Evolutionary conservation across 2,329 filamentous ascomycete species (phyloP).

Genomic region (Fusarium multiceps): DNA sequence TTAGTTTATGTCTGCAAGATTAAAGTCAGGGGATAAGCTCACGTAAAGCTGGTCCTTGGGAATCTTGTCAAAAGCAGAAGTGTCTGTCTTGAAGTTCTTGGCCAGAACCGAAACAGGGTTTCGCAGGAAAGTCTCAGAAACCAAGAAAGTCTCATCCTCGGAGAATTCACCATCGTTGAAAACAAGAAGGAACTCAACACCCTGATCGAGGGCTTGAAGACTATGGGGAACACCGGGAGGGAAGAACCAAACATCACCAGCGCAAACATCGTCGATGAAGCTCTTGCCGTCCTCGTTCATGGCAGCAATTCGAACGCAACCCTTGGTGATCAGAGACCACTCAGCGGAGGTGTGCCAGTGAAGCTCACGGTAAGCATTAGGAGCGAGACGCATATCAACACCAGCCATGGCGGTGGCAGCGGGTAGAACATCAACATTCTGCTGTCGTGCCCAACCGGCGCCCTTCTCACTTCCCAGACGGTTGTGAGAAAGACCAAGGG

Average conservation of each 20-base stretch:
- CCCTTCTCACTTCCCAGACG: slow-evolving; percentile 14
- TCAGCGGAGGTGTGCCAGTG: slow-evolving; percentile 18
- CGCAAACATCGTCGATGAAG: slow-evolving; percentile 14
- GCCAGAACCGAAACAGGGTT: slow-evolving; percentile 20
- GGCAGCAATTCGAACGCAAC: slow-evolving; percentile 11
- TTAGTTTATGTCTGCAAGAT: too few relatives aligned
- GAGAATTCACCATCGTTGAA: slow-evolving; percentile 17
- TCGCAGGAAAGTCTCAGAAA: slow-evolving; percentile 12
- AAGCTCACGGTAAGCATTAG: slow-evolving; percentile 7
- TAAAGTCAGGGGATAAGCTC: neutral
- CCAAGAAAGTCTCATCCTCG: slow-evolving; percentile 21
- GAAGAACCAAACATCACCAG: slow-evolving; percentile 20
- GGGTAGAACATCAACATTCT: slow-evolving; percentile 9
- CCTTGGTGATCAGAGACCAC: slow-evolving; percentile 18
- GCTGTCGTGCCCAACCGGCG: slow-evolving; percentile 18
- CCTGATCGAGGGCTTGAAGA: slow-evolving; percentile 9
- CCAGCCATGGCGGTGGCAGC: slow-evolving; percentile 13
- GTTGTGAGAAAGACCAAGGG: slow-evolving; percentile 11
- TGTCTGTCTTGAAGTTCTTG: slow-evolving; percentile 22
- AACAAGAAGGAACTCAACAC: slow-evolving; percentile 10
- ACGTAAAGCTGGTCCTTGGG: slow-evolving; percentile 21
- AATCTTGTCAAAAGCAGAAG: slow-evolving; percentile 14
- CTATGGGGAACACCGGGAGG: slow-evolving; percentile 18
- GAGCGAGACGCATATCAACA: slow-evolving; percentile 19
- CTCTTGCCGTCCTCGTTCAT: slow-evolving; percentile 14